phyloP scores from a whole-genome alignment of 2,329 filamentous ascomycete genomes.

The Aureobasidium sp. region DNA sequence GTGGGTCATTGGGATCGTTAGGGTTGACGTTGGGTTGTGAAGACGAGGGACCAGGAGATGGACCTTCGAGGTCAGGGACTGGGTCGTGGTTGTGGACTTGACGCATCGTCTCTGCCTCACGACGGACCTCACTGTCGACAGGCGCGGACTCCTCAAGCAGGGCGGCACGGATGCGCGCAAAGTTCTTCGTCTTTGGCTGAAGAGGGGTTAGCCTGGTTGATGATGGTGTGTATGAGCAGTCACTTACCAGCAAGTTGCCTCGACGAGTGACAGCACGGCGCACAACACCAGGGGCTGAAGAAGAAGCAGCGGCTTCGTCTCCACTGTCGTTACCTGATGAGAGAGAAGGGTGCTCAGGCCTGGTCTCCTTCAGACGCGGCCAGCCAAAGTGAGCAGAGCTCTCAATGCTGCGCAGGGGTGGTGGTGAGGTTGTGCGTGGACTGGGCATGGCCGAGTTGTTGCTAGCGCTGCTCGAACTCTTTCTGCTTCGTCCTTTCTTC shows the following conservation, averaged over 20 bases:
- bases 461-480: conserved; percentile 53
- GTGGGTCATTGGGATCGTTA: conserved; percentile 46
- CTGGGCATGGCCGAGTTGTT: conserved; percentile 59
- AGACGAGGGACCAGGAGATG: neutral
- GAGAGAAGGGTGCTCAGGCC: conserved; percentile 82
- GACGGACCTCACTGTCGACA: conserved; percentile 76
- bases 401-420: conserved; percentile 49
- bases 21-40: conserved; percentile 59
- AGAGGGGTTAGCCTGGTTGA: conserved; percentile 15
- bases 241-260: conserved; percentile 74
- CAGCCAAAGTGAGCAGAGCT: conserved; percentile 31
- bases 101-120: conserved; percentile 90
- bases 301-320: conserved; percentile 48
- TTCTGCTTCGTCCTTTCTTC: conserved; percentile 45
- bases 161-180: conserved; percentile 84
- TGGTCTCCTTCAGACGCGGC: conserved; percentile 57
- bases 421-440: conserved; percentile 68
- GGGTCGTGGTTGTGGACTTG: conserved; percentile 85
- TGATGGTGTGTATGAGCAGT: neutral
- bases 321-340: conserved; percentile 71
- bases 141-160: conserved; percentile 82
- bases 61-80: conserved; percentile 39
- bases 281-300: conserved; percentile 62
- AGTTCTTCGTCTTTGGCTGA: conserved; percentile 91
- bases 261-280: conserved; percentile 74